Percentiles rank a stretch among this genome's conserved stretches.
phyloP scores from a whole-genome alignment of 768 basidiomycete genomes.

The Phylloporus scabripes region DNA sequence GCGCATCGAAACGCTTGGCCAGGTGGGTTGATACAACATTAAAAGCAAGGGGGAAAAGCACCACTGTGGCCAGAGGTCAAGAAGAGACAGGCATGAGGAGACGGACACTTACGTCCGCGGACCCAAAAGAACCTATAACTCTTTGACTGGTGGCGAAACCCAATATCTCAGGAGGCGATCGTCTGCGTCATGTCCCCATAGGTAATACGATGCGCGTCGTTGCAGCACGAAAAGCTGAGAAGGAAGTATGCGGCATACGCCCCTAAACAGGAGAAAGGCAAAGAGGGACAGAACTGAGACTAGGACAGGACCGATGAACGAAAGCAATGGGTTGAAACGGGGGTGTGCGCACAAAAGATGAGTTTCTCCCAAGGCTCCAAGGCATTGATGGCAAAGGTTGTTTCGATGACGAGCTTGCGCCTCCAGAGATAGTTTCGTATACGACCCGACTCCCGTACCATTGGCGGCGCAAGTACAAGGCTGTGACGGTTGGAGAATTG shows the following conservation, averaged over 20 bases:
- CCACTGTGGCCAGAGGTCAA: slow-evolving; percentile 7
- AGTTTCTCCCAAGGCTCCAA: slow-evolving; percentile 68
- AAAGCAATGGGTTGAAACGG: background rate
- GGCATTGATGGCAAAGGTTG: slow-evolving; percentile 53
- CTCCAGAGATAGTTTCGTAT: slow-evolving; percentile 42
- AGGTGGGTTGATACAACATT: slow-evolving; percentile 10
- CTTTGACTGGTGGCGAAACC: slow-evolving; percentile 24
- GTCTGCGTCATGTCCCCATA: slow-evolving; percentile 47
- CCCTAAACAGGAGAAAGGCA: slow-evolving; percentile 43
- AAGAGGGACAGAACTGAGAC: slow-evolving; percentile 38
- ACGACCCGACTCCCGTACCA: slow-evolving; percentile 14
- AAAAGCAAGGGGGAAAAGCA: background rate
- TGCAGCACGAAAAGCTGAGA: slow-evolving; percentile 49
- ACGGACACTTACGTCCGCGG: slow-evolving; percentile 10
- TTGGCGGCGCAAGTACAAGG: background rate
- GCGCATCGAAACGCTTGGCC: background rate
- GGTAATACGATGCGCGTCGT: slow-evolving; percentile 54
- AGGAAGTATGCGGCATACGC: slow-evolving; percentile 54
- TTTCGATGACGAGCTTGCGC: slow-evolving; percentile 50
- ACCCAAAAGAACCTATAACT: slow-evolving; percentile 12
- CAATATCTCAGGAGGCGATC: slow-evolving; percentile 21
- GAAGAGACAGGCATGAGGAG: background rate
- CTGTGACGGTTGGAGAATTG: background rate
- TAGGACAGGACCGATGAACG: slow-evolving; percentile 15
- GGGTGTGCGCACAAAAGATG: slow-evolving; percentile 44